Evolutionary conservation across 2,329 filamentous ascomycete genomes (phyloP), one percentile per base, ranked within the genome.

Genomic region (Atkinsonella texensis): DNA sequence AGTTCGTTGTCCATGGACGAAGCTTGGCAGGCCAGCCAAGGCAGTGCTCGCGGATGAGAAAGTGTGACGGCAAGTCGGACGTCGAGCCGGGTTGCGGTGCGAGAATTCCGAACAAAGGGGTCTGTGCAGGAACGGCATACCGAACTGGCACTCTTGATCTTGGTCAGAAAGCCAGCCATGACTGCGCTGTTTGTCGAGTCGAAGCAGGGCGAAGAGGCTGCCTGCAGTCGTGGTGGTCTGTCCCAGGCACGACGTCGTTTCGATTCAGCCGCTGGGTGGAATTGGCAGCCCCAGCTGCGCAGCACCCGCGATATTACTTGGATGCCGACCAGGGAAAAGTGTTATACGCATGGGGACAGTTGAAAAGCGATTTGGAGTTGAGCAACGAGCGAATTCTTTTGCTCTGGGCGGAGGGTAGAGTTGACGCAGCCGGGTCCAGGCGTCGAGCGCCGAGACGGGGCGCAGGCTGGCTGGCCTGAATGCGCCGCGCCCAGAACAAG

Each of bases 121-220:
- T 28, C 28, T 6, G 28, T 28, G 7, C 23, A 46, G 28, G 52
- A 47, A 31, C 44, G 47, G 75, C 78, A 67, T 69, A 82, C 79
- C 63, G 70, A 71, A 63, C 73, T 68, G 58, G 72, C 69, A 59
- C 70, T 69, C 67, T 80, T 80, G 62, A 81, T 74, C 65, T 79
- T 82, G 59, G 72, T 78, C 56, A 82, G 74, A 59, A 83, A 76
- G 55, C 75, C 72, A 55, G 77, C 70, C 77, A 82, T 82, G 57
- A 53, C 61, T 56, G 59, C 54, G 56, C 15, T 20, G 10, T 32
- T 38, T 49, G 56, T 58, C 49, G 55, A 55, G 15, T 4, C 48
- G 12, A 44, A 43, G 13, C 28, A 1, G 28, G 5, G 20, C 2
- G 13, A 35, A 12, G 9, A 38, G 6, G 12, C 41, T 13, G 40